Conservation (phyloP, 495 filamentous ascomycete genomes). For the Daldinia loculata region DNA sequence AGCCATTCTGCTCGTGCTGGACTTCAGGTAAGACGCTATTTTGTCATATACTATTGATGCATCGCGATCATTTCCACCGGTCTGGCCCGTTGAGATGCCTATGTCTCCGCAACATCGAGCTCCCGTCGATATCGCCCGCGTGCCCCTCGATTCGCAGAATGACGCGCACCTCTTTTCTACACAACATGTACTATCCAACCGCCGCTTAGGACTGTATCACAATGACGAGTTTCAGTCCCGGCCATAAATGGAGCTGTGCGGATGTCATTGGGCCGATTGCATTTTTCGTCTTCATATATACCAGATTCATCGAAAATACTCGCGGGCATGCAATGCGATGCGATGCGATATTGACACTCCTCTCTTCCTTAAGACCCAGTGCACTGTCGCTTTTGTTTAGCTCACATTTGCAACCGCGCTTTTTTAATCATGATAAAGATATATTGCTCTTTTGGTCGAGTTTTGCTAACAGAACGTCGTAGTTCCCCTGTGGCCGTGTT, state of each 20-base stretch:
- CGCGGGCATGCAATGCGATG: slow-evolving; percentile 22
- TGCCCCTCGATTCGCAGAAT: slow-evolving; percentile 34
- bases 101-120: slow-evolving; percentile 7
- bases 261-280: neutral
- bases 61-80: slow-evolving; percentile 26
- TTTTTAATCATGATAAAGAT: slow-evolving; percentile 4
- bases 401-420: neutral
- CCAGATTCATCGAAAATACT: neutral
- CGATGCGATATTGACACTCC: slow-evolving; percentile 1
- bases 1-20: slow-evolving; percentile 98
- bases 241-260: neutral
- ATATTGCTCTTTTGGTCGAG: neutral
- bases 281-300: neutral
- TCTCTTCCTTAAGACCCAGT: neutral
- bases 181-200: slow-evolving; percentile 8
- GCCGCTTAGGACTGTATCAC: neutral
- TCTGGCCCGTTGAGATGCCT: slow-evolving; percentile 12
- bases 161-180: slow-evolving; percentile 30
- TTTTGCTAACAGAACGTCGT: slow-evolving; percentile 48
- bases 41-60: slow-evolving; percentile 23
- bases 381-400: neutral
- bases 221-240: slow-evolving; percentile 1
- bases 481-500: slow-evolving; percentile 99
- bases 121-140: slow-evolving; percentile 29
- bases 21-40: slow-evolving; percentile 82